Evolutionary conservation across 768 basidiomycete species (phyloP).

Genomic region (Agaricus sinodeliciosus): DNA sequence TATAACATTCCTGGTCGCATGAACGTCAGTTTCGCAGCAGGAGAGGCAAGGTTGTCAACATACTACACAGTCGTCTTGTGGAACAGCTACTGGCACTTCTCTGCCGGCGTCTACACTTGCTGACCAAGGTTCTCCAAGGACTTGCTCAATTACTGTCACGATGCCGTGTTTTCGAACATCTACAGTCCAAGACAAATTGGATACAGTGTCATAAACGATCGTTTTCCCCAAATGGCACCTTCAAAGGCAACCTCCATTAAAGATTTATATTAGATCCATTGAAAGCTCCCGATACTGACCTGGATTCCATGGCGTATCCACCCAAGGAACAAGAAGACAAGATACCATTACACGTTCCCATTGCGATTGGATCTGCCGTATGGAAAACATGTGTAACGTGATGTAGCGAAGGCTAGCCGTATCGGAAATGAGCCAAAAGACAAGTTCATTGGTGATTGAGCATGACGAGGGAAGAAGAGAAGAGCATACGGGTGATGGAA

Average conservation of each 20-base stretch:
- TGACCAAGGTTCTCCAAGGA: constrained; percentile 69
- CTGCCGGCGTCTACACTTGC: constrained; percentile 52
- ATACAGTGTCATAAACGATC: constrained; percentile 90
- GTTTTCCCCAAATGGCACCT: constrained; percentile 84
- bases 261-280: neutral
- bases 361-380: constrained; percentile 91
- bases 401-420: constrained; percentile 56
- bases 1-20: constrained; percentile 54
- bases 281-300: constrained; percentile 28
- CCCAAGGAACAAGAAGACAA: constrained; percentile 76
- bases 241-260: constrained; percentile 8
- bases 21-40: neutral
- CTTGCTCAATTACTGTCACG: constrained; percentile 65
- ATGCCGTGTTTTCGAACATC: constrained; percentile 80
- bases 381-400: constrained; percentile 91
- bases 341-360: constrained; percentile 81
- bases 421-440: neutral
- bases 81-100: constrained; percentile 49
- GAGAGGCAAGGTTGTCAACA: constrained; percentile 18
- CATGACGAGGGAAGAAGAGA: neutral
- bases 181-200: constrained; percentile 78
- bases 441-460: too few relatives aligned
- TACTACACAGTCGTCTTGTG: constrained; percentile 69
- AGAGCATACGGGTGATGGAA: constrained; percentile 23
- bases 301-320: constrained; percentile 86